Percentiles rank a stretch among this genome's conserved stretches.
Evolutionary conservation across 306 rosid genomes (phyloP).

Genomic region (Trichosanthes cucumerina): DNA sequence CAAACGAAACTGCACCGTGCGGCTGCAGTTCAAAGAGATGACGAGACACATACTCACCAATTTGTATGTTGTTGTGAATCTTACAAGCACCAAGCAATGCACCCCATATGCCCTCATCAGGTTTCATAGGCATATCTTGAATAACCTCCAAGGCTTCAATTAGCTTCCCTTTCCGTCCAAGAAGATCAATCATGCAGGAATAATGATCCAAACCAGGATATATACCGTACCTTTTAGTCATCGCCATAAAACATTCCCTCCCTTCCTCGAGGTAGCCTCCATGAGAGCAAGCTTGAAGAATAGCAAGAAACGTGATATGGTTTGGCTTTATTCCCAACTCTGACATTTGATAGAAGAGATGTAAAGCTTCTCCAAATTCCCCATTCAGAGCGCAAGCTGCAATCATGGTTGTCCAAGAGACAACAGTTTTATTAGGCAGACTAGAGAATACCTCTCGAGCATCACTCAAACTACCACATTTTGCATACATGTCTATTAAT

Average conservation of each 20-base stretch:
- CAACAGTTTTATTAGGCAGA: constrained; percentile 37
- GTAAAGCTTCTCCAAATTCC: constrained; percentile 43
- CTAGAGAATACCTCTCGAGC: constrained; percentile 36
- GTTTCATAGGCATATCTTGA: constrained; percentile 36
- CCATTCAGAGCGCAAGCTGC: constrained; percentile 61
- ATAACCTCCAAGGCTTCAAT: constrained; percentile 50
- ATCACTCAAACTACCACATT: constrained; percentile 43
- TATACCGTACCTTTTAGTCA: constrained; percentile 29
- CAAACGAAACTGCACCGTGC: constrained; percentile 34
- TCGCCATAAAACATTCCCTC: constrained; percentile 35
- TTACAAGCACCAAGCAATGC: constrained; percentile 57
- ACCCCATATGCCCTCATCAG: constrained; percentile 63
- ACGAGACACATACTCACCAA: constrained; percentile 31
- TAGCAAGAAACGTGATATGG: constrained; percentile 51
- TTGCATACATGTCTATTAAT: constrained; percentile 64
- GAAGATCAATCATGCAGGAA: constrained; percentile 55
- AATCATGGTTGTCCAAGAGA: constrained; percentile 63
- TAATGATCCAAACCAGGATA: constrained; percentile 53
- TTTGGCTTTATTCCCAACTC: constrained; percentile 44
- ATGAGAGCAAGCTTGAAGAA: constrained; percentile 67
- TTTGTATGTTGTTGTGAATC: constrained; percentile 34
- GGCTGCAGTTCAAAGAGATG: constrained; percentile 44
- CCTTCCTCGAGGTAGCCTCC: constrained; percentile 64
- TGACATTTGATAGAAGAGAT: constrained; percentile 35
- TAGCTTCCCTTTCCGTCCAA: constrained; percentile 44